A percentile compares a stretch with the other conserved stretches of the same genome.
Conservation (phyloP, 345 rosid genomes). For the Citrus mangshanensis region DNA sequence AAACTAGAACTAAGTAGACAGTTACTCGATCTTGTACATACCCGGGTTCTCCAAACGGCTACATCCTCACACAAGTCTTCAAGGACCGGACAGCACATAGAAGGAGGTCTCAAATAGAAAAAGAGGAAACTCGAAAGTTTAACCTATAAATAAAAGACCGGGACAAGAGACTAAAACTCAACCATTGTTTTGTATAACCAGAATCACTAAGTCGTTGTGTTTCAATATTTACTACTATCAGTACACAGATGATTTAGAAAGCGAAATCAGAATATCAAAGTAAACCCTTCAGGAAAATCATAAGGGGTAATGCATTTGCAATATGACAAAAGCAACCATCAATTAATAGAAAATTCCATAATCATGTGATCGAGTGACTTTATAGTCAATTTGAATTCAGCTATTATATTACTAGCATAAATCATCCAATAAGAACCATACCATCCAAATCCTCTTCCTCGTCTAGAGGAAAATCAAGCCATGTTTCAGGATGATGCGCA, state of each 20-base stretch:
- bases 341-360: not conserved
- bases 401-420: not conserved
- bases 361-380: not conserved
- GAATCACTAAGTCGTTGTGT: not conserved
- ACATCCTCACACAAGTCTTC: not conserved
- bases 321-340: not conserved
- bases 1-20: not conserved
- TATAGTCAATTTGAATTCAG: not conserved
- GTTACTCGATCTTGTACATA: not conserved
- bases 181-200: not conserved
- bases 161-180: not conserved
- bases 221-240: not conserved
- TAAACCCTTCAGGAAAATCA: not conserved
- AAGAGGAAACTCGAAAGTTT: not conserved
- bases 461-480: conserved; percentile 93
- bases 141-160: not conserved
- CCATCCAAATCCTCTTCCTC: conserved; percentile 82
- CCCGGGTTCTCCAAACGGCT: not conserved
- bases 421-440: conserved; percentile 20
- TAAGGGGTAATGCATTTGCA: not conserved
- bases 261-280: not conserved
- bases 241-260: not conserved
- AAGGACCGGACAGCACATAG: not conserved
- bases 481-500: conserved; percentile 91
- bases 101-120: not conserved